Base-by-base conservation (phyloP, 345 rosid genomes). In the Carallia pectinifolia region DNA sequence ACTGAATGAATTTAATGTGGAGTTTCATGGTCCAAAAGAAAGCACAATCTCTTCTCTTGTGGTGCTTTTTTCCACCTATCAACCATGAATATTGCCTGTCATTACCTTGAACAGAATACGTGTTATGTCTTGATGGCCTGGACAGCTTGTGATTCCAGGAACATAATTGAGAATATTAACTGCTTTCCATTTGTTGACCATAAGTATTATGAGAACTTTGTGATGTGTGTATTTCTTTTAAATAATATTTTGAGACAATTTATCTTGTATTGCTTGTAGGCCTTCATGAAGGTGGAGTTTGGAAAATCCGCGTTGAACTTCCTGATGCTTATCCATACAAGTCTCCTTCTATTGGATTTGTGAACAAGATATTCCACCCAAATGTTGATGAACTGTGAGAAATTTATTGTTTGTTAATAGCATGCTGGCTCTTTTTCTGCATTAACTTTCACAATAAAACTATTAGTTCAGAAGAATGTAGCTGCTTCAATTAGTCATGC, bases 321-420 rank as follows among this genome's bases (percentile, higher is more conserved):
- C 93, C 89, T 36, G 93, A 88, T 82, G 89, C 90, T 50, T 88
- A 88, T 80, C 90, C 93, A 56, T 86, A 82, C 78, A 88, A 88
- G 71, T 88, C 93, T 69, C 93, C 93, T 69, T 85, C 90, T 56
- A 76, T 88, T 62, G 90, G 93, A 27, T 86, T 88, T 72, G 84
- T 83, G 72, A 88, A 88, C 81, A 88, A 88, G 88, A 88, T 88
- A 73, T 88, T 80, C 74, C 90, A 89, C 71, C 93, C 93, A 66
- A 86, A 89, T 82, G 90, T 86, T 52, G 93, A 89, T 76, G 93
- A 89, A 78, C 72, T 82, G 90, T 89, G 71, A 86, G 89, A 64
- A 77, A 71, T 68, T 68, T 44, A 31, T 58, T 10, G 27, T 69
- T 78, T 70, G 50, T 1, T 55, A 23, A 27, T 12, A 27, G 10